Conservation (phyloP, 306 rosid species). For the Prunus salicina region DNA sequence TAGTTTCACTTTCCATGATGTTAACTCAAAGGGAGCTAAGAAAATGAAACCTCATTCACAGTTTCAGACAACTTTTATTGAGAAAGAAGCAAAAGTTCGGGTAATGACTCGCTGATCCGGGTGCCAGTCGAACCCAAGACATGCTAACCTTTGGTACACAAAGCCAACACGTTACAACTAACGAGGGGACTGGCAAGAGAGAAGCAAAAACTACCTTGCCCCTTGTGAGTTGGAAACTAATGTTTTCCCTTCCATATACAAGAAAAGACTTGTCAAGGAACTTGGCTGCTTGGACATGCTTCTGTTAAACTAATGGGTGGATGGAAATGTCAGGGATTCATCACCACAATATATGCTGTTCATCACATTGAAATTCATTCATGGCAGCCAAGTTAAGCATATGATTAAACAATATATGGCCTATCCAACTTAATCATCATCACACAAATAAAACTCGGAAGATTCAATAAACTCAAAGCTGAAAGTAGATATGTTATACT, state of each 20-base stretch:
- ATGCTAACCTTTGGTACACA: too few relatives aligned
- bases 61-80: neutral
- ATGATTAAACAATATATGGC: neutral
- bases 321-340: too few relatives aligned
- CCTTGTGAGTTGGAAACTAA: neutral
- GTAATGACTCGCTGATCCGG: too few relatives aligned
- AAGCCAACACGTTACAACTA: too few relatives aligned
- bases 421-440: neutral
- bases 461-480: slow-evolving; percentile 27
- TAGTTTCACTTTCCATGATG: neutral
- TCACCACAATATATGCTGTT: too few relatives aligned
- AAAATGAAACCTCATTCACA: neutral
- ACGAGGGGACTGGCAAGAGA: too few relatives aligned
- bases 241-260: too few relatives aligned
- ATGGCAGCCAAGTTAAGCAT: neutral
- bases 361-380: neutral
- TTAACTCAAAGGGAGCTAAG: neutral
- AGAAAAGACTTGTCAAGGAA: too few relatives aligned
- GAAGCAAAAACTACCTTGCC: neutral
- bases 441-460: slow-evolving; percentile 14
- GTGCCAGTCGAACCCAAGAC: too few relatives aligned
- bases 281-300: too few relatives aligned
- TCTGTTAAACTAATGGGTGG: too few relatives aligned
- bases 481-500: slow-evolving; percentile 29
- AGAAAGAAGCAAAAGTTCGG: neutral